Percentiles rank a stretch among this genome's conserved stretches.
phyloP scores from a whole-genome alignment of 495 filamentous ascomycete genomes.

The Talaromyces thailandensis region DNA sequence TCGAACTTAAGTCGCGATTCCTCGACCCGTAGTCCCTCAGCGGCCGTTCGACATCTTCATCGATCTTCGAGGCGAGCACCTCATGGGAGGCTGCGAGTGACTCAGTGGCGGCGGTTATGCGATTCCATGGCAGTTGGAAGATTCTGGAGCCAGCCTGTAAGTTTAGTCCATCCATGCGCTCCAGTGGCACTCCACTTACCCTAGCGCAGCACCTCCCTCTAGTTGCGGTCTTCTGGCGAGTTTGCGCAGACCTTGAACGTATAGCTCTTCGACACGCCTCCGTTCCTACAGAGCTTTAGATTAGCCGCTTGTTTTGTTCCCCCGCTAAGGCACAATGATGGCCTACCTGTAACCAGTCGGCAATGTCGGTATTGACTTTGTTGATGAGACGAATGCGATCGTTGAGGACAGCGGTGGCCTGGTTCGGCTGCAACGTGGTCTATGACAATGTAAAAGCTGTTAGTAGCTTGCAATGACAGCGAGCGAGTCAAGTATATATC shows the following conservation, averaged over 20 bases:
- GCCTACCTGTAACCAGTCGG: conserved; percentile 91
- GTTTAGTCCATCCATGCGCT: neutral
- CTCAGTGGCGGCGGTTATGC: conserved; percentile 73
- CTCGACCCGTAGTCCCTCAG: conserved; percentile 62
- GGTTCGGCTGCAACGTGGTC: conserved; percentile 74
- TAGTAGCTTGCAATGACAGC: neutral
- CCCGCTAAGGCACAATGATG: neutral
- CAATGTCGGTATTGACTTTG: conserved; percentile 82
- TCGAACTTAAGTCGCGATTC: conserved; percentile 75
- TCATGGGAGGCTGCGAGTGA: conserved; percentile 77
- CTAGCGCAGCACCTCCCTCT: conserved; percentile 68
- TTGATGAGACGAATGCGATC: conserved; percentile 84
- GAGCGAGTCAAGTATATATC: conserved; percentile 10
- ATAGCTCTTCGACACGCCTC: conserved; percentile 83
- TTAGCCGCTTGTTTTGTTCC: neutral
- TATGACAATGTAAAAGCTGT: conserved; percentile 21
- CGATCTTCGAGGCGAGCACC: conserved; percentile 73
- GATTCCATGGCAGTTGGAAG: conserved; percentile 88
- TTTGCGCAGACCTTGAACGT: conserved; percentile 77
- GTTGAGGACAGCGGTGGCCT: conserved; percentile 75
- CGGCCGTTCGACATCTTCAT: conserved; percentile 82
- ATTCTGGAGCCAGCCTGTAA: conserved; percentile 42
- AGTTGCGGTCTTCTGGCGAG: conserved; percentile 60
- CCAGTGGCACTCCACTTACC: conserved; percentile 45
- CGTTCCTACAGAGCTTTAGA: conserved; percentile 59